Percentiles rank a stretch among this genome's conserved stretches.
phyloP scores from a whole-genome alignment of 2,329 filamentous ascomycete species.

The Metarhizium robertsii region DNA sequence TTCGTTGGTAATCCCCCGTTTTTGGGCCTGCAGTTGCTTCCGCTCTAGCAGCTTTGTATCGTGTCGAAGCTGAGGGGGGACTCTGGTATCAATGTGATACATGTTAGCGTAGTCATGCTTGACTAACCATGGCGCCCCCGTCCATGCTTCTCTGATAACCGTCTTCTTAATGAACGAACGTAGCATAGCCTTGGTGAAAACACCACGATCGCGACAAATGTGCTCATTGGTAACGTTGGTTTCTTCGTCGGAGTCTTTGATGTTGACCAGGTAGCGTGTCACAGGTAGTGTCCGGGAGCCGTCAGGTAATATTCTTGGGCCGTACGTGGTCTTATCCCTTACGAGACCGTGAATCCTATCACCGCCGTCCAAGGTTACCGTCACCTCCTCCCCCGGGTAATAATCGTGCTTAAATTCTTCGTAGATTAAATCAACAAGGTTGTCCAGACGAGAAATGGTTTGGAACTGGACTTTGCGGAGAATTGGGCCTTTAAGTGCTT shows the following conservation, averaged over 20 bases:
- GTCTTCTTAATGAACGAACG: conserved; percentile 93
- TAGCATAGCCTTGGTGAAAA: conserved; percentile 90
- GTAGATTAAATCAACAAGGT: conserved; percentile 58
- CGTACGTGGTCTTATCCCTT: conserved; percentile 76
- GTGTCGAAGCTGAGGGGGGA: conserved; percentile 74
- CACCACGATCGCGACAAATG: conserved; percentile 77
- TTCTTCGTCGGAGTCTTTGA: conserved; percentile 62
- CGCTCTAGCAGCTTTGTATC: conserved; percentile 71
- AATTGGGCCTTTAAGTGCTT: conserved; percentile 82
- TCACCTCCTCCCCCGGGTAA: conserved; percentile 79
- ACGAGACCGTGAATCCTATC: conserved; percentile 66
- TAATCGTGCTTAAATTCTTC: conserved; percentile 83
- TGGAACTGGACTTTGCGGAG: conserved; percentile 87
- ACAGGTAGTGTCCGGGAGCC: conserved; percentile 62
- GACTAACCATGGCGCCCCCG: conserved; percentile 92
- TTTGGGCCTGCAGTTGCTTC: conserved; percentile 60
- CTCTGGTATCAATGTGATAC: conserved; percentile 79
- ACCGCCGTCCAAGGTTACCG: conserved; percentile 59
- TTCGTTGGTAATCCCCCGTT: conserved; percentile 45
- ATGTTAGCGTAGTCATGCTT: conserved; percentile 75
- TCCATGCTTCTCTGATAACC: conserved; percentile 86
- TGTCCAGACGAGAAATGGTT: conserved; percentile 80
- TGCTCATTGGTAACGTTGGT: conserved; percentile 72
- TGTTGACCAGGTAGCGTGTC: conserved; percentile 71
- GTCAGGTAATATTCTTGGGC: conserved; percentile 48